Conservation (phyloP, 164 flowering plant species). For the Cinnamomum chago region DNA sequence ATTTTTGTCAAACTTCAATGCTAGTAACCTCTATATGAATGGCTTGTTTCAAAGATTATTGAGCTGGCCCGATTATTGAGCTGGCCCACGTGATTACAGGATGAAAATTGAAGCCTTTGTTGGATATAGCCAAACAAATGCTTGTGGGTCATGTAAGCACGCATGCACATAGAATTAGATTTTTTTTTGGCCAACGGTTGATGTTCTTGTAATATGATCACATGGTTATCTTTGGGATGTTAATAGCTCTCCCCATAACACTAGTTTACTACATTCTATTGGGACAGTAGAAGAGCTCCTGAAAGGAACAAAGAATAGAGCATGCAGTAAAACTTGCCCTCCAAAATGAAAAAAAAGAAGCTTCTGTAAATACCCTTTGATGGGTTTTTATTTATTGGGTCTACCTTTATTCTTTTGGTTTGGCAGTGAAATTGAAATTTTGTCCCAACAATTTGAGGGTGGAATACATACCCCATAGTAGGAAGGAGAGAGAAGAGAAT, state of each 20-base stretch:
- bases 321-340: not conserved
- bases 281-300: conserved; percentile 47
- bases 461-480: too few relatives aligned
- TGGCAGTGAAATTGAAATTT: not conserved
- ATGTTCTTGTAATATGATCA: conserved; percentile 6
- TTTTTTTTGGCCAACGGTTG: too few relatives aligned
- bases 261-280: conserved; percentile 85
- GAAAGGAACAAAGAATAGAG: not conserved
- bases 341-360: not conserved
- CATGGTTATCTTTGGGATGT: conserved; percentile 98
- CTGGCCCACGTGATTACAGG: too few relatives aligned
- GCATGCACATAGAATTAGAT: too few relatives aligned
- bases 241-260: conserved; percentile 89
- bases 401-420: not conserved
- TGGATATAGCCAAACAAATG: too few relatives aligned
- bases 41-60: too few relatives aligned
- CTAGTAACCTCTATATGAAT: too few relatives aligned
- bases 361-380: not conserved
- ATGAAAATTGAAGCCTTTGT: too few relatives aligned
- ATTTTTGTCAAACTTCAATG: too few relatives aligned
- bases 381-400: not conserved
- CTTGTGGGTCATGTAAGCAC: too few relatives aligned
- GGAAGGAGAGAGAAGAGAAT: too few relatives aligned
- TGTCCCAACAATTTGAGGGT: not conserved
- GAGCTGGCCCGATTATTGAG: too few relatives aligned